These are phyloP conservation scores for Stramenopiles sp. DNA, from an alignment of 352 stramenopile species.

Conservation along the genomic window DNA sequence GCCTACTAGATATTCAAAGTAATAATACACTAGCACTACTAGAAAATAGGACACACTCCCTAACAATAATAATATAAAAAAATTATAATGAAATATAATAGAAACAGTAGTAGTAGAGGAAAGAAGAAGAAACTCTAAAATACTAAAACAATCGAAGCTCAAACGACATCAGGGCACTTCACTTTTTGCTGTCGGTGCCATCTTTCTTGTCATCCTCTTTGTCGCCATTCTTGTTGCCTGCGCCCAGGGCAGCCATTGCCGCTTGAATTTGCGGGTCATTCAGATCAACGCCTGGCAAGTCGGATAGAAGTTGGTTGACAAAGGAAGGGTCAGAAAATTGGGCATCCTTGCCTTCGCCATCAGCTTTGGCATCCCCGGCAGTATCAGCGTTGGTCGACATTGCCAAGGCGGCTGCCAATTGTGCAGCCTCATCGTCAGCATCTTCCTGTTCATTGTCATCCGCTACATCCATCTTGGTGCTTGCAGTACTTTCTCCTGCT, in stretches of 20 bases:
- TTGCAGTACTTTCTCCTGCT: conserved; percentile 9
- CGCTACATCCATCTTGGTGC: conserved; percentile 20
- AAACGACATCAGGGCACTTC: too few relatives aligned
- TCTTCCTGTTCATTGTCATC: conserved; percentile 33
- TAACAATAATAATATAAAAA: too few relatives aligned
- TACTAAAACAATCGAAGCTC: too few relatives aligned
- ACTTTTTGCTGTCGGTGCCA: too few relatives aligned
- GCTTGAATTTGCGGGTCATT: conserved; percentile 65
- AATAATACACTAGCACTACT: too few relatives aligned
- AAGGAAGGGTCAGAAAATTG: conserved; percentile 63
- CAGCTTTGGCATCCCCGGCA: conserved; percentile 25
- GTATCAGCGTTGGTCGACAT: conserved; percentile 24
- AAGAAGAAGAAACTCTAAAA: too few relatives aligned
- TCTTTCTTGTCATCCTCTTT: background rate
- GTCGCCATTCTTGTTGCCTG: background rate
- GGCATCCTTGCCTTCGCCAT: conserved; percentile 18
- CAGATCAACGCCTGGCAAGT: conserved; percentile 59
- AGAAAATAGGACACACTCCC: too few relatives aligned
- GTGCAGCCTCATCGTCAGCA: conserved; percentile 20
- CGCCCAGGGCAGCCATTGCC: background rate
- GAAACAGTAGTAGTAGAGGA: too few relatives aligned
- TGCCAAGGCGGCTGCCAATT: background rate
- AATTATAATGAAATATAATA: too few relatives aligned
- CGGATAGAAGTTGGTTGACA: conserved; percentile 61
- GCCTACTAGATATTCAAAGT: too few relatives aligned